phyloP scores from a whole-genome alignment of 306 rosid genomes.

The Quercus alba region DNA sequence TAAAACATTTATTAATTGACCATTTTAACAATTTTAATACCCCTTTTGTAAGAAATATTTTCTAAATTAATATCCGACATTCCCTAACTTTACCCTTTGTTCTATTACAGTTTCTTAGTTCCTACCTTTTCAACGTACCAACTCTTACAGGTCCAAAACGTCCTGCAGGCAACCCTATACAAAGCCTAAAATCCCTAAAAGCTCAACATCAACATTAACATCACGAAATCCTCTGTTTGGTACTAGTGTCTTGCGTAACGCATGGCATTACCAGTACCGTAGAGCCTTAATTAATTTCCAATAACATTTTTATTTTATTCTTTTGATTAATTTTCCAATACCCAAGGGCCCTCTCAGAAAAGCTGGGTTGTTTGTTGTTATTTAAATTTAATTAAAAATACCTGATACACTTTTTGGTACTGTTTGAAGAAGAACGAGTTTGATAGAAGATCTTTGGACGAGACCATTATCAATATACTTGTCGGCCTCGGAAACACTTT shows the following conservation, averaged over 20 bases:
- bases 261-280: slow-evolving; percentile 44
- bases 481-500: slow-evolving; percentile 19
- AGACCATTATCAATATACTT: slow-evolving; percentile 27
- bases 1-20: too few relatives aligned
- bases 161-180: slow-evolving; percentile 26
- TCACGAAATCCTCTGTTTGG: slow-evolving; percentile 23
- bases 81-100: too few relatives aligned
- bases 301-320: neutral
- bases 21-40: too few relatives aligned
- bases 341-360: neutral
- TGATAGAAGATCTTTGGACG: slow-evolving; percentile 34
- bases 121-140: neutral
- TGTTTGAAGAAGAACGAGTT: neutral
- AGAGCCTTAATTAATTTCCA: slow-evolving; percentile 3
- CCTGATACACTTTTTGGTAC: neutral
- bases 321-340: too few relatives aligned
- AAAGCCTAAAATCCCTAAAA: slow-evolving; percentile 17
- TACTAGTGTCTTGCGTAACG: slow-evolving; percentile 35
- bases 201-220: slow-evolving; percentile 23
- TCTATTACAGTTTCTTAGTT: too few relatives aligned
- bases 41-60: too few relatives aligned
- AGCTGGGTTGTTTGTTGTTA: neutral
- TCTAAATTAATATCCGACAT: too few relatives aligned
- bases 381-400: too few relatives aligned
- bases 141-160: slow-evolving; percentile 35